These are phyloP conservation scores for Hemileccinum rubropunctum DNA, from an alignment of 768 basidiomycete species.

Conservation along the genomic window DNA sequence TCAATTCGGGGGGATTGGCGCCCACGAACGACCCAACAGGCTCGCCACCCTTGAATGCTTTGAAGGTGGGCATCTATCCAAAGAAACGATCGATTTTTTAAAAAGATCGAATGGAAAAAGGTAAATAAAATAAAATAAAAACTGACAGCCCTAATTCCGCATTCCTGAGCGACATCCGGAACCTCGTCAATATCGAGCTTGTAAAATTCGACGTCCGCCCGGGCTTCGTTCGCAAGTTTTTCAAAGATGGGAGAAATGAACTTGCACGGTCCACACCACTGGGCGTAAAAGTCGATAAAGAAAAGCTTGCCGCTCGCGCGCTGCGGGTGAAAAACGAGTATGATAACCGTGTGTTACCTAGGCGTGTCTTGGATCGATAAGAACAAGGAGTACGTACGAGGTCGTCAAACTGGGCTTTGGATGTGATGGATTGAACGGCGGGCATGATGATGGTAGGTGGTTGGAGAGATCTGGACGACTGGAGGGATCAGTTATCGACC, in stretches of 20 bases:
- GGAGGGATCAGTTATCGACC: too few species aligned
- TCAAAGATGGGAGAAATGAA: conserved; percentile 16
- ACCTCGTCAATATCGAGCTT: conserved; percentile 70
- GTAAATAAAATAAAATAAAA: neutral
- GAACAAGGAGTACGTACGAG: conserved; percentile 6
- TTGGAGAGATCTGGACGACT: too few species aligned
- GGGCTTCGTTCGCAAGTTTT: neutral
- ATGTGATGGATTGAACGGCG: neutral
- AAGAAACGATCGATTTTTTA: neutral
- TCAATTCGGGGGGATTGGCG: neutral
- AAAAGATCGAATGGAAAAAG: neutral
- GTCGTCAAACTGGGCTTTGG: neutral
- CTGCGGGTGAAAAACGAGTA: neutral
- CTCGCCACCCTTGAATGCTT: neutral
- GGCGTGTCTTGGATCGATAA: neutral
- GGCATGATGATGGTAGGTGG: neutral
- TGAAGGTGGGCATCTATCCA: conserved; percentile 21
- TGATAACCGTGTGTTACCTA: neutral
- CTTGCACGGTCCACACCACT: conserved; percentile 21
- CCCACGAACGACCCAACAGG: neutral
- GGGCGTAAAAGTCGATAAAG: conserved; percentile 22
- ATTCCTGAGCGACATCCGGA: conserved; percentile 45
- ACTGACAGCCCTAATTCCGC: conserved; percentile 54
- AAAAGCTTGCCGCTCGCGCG: neutral
- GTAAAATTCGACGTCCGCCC: conserved; percentile 50